Evolutionary conservation across 129 eudicot genomes (phyloP), one percentile per base, ranked within the genome.

Genomic region (Tanacetum coccineum): DNA sequence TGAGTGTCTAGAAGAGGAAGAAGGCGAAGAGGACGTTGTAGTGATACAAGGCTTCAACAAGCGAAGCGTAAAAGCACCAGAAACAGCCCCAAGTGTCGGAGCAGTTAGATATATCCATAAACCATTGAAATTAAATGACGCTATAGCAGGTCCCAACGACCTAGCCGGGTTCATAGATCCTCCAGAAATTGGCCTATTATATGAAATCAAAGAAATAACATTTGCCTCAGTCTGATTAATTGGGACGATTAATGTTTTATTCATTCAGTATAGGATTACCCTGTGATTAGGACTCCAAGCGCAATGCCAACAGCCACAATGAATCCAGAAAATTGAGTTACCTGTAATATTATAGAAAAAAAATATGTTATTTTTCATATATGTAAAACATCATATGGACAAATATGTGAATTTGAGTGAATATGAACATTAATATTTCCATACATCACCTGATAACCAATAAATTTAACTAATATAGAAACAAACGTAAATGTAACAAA

Each of bases 151-250:
- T 66, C 96, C 99, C 59, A 93, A 48, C 17, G 96, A 88, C 61
- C 99, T 82, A 60, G 99, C 99, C 7, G 99, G 99, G 74, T 93
- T 93, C 96, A 93, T 80, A 3, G 99, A 93, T 53, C 95, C 99
- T 62, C 99, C 96, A 36, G 99, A 88, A 40, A 93, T 77, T 0
- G 99, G 95, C 71, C 99, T 93, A 73, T 17, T 26, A 44, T 3
- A 55, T 47, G 42, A 40, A 54, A 22, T 20, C 5, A 36, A 17
- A 2, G 32, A 12, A 22, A 25, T 25, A 28, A 3, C n/a, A 1
- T 69, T 8, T 3, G 13, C 17, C 10, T 19, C 21, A 15, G 26
- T 21, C 19, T 44, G 3, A 4, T 13, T 26, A 56, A 7, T 9
- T 3, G 15, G 7, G 8, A 17, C 15, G 5, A 67, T 54, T 50